Evolutionary conservation across 1,284 basidiomycete species (phyloP), one percentile per base, ranked within the genome.

Genomic region (Moesziomyces sp.): DNA sequence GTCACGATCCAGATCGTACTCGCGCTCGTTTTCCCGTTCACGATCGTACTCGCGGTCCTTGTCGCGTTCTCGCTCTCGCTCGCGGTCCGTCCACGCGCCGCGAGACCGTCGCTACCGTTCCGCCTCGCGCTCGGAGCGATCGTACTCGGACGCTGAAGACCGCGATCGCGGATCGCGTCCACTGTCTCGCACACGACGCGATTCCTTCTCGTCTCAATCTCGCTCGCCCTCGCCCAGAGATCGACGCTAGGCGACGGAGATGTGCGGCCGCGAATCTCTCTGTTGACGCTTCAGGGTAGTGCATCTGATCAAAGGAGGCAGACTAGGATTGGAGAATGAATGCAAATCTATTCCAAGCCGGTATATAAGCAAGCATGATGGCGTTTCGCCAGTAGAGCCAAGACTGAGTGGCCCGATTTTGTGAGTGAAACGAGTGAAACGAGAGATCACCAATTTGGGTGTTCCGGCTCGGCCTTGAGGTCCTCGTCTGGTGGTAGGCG

Each of bases 401-500:
- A 38, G 35, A 11, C 35, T 14, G 38, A 40, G 38, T 16, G 21
- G 21, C 21, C 21, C 21, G 21, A 21, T 21, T 21, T 21, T 21
- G 21, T 21, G 21, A 21, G 21, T 21, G 21, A 21, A 21, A 21
- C 21, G 21, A 21, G 21, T 21, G 21, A 21, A 21, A 21, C 21
- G 21, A 5, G 8, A 26, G 16, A 38, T 48, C 44, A 74, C 72
- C 72, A 74, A 43, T 74, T 74, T 3, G 72, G 63, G 40, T 70
- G 67, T 24, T 65, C 65, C 2, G 62, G 56, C 34, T 59, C 66
- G 2, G 53, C 47, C 21, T 54, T 62, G 38, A 55, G 55, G 34
- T 70, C 72, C 28, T 74, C 72, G 45, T 60, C 72, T 5, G 67
- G 66, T 18, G 70, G 70, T 34, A 70, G 16, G 10, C 67, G 55